Conservation (phyloP, 176 grass and related monocot species). For the Bothriochloa decipiens region DNA sequence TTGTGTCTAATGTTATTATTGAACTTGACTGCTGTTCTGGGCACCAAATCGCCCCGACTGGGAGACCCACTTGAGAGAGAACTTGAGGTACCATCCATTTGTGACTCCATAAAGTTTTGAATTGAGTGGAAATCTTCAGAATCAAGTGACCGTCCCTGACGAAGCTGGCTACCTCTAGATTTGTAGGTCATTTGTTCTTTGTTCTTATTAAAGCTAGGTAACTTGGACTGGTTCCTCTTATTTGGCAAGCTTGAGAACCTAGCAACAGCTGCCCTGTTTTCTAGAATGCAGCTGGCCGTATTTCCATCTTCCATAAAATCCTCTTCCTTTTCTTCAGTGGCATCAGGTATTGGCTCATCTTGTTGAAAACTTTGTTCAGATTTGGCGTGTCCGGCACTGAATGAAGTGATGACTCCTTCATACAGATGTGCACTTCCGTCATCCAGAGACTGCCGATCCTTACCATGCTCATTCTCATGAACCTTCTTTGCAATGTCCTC, state of each 20-base stretch:
- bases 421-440: conserved; percentile 36
- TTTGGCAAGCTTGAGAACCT: conserved; percentile 49
- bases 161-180: conserved; percentile 40
- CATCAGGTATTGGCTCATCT: conserved; percentile 8
- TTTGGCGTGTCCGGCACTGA: conserved; percentile 37
- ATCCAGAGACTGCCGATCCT: neutral
- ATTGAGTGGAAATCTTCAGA: conserved; percentile 62
- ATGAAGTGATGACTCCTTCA: conserved; percentile 53
- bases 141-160: conserved; percentile 59
- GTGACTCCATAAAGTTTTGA: conserved; percentile 54
- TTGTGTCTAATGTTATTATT: conserved; percentile 50
- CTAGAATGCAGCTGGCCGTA: neutral
- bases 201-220: conserved; percentile 36
- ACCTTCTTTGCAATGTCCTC: conserved; percentile 23
- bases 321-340: conserved; percentile 46
- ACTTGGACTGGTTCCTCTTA: conserved; percentile 40
- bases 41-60: conserved; percentile 34
- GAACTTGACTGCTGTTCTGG: conserved; percentile 43
- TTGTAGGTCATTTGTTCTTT: conserved; percentile 41
- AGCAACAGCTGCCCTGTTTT: conserved; percentile 4
- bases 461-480: conserved; percentile 18
- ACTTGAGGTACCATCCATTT: conserved; percentile 52
- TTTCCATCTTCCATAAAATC: conserved; percentile 18
- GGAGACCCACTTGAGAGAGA: conserved; percentile 48
- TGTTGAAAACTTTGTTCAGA: conserved; percentile 54